Base-by-base conservation (phyloP, 2,329 filamentous ascomycete species). In the Dothideomycetes sp. region DNA sequence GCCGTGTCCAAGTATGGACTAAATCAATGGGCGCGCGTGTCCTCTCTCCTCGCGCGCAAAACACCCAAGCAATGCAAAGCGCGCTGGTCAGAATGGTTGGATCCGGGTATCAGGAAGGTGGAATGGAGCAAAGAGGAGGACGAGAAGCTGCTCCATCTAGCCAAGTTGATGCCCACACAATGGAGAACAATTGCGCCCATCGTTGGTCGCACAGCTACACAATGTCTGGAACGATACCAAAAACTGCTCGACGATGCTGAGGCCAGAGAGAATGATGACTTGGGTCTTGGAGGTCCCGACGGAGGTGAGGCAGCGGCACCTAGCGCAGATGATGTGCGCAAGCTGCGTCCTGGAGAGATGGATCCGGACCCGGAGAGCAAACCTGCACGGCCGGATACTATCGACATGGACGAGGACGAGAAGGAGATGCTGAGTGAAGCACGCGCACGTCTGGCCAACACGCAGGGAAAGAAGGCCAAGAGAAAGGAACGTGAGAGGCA, bases 371-470 rank as follows among this genome's bases (percentile, higher is more conserved):
- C 91, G 8, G 91, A 98, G 63, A 91, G 84, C 51, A 95, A 95
- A 61, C 91, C 91, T 40, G 91, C 91, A 27, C 75, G 88, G 44
- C 91, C 91, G 30, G 91, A 98, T 61, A 95, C 91, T 4, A 91
- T 98, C 58, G 91, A 98, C 62, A 78, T 98, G 53, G 91, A 98
- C 58, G 91, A 98, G 60, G 91, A 98, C 57, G 91, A 98, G 63
- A 96, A 98, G 68, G 91, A 98, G 64, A 98, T 98, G 91, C 65
- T 98, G 55, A 95, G 88, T 58, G 91, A 98, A 66, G 91, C 91
- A 50, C 84, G 91, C 57, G 91, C 91, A 41, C 86, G 91, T 65
- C 69, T 98, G 48, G 91, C 91, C 47, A 98, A 98, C 55, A 96
- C 91, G 9, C 91, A 96, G 63, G 91, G 91, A 58, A 98, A 98